A percentile compares a stretch with the other conserved stretches of the same genome.
phyloP scores from a whole-genome alignment of 306 rosid species.

The Acmispon strigosus region DNA sequence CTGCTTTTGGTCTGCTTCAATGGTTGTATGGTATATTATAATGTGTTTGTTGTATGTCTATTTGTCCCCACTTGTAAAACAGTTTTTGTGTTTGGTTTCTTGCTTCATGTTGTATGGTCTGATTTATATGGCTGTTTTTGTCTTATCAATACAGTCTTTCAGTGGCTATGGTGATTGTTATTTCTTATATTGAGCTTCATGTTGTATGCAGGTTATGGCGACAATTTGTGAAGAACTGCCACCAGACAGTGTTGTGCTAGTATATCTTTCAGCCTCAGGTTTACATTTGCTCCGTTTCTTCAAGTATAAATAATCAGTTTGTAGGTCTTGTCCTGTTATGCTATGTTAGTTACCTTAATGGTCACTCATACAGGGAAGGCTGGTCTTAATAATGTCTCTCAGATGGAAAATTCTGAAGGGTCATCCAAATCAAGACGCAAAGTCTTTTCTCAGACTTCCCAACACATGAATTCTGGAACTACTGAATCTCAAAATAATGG shows the following conservation, averaged over 20 bases:
- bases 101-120: neutral
- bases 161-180: neutral
- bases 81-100: neutral
- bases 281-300: slow-evolving; percentile 20
- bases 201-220: slow-evolving; percentile 75
- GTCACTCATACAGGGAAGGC: slow-evolving; percentile 63
- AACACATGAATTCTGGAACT: slow-evolving; percentile 38
- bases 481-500: slow-evolving; percentile 51
- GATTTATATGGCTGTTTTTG: neutral
- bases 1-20: neutral
- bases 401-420: slow-evolving; percentile 47
- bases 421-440: slow-evolving; percentile 57
- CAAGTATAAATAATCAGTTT: slow-evolving; percentile 11
- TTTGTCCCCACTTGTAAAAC: neutral
- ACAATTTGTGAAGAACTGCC: slow-evolving; percentile 95
- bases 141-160: neutral
- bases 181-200: slow-evolving; percentile 23
- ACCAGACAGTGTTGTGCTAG: slow-evolving; percentile 71
- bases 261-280: slow-evolving; percentile 96
- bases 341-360: slow-evolving; percentile 32
- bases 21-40: neutral
- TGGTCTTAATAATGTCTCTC: slow-evolving; percentile 43
- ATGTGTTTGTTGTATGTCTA: slow-evolving; percentile 6
- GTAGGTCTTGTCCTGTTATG: slow-evolving; percentile 9
- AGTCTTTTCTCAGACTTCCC: slow-evolving; percentile 42